Evolutionary conservation across 164 flowering plant species (phyloP), one percentile per base, ranked within the genome.

Genomic region (Magnolia kwangsiensis): DNA sequence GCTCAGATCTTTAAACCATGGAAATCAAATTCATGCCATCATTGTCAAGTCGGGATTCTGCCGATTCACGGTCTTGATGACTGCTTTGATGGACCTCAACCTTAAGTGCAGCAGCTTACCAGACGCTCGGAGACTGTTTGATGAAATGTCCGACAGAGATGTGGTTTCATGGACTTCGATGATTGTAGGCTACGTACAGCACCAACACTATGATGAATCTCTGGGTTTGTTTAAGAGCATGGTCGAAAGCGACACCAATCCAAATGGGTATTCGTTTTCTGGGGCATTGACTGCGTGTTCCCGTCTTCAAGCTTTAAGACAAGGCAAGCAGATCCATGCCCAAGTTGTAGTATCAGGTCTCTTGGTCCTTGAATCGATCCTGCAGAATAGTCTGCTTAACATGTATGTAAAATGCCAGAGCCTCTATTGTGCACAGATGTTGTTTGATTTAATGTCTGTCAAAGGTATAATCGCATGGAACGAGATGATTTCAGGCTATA

Each of bases 91-190:
- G 74, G 72, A 75, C 14, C 76, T 75, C 37, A 55, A 50, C 7
- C 4, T 78, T 13, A 81, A 81, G 74, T 75, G 78, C 20, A 74
- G 69, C 63, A 29, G 65, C 10, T 67, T 77, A 65, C 21, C 24
- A 21, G 73, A 71, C 13, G 83, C 80, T 14, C 59, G 63, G n/a
- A 75, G 29, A 29, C 27, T 81, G 72, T 81, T 81, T 21, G 64
- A 81, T 1, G 80, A 80, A 71, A 77, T 80, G 78, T 51, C 66
- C 13, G 74, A 73, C 1, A 80, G 77, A 76, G 82, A 80, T 19
- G 82, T 80, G 64, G 78, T 78, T 6, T 63, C 80, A 3, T 78
- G 83, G 83, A 77, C 83, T 24, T 81, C 78, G 5, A 65, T 81
- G 77, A 72, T 77, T 50, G 80, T 75, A 68, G 83, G 83, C 67